Base-by-base conservation (phyloP, 352 stramenopile genomes). In the Globisporangium ultimum region DNA sequence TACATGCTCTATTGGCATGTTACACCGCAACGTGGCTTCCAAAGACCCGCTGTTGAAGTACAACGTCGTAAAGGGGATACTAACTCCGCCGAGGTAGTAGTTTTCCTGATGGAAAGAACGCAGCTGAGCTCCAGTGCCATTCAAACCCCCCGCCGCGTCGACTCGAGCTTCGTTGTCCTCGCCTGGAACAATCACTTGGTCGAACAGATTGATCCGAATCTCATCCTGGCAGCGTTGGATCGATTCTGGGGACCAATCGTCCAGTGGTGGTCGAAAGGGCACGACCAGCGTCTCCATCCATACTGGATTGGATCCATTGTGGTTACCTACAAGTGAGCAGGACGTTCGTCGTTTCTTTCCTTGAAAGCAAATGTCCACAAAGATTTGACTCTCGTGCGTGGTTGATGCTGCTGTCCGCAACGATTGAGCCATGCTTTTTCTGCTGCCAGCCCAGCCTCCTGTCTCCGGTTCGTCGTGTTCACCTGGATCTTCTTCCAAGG, bases 271-370 rank as follows among this genome's bases (percentile, higher is more conserved):
- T 34, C 74, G 74, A 63, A 98, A 97, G 15, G 95, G 87, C 40
- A 98, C 48, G 13, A 78, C 67, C 10, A 98, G 40, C 8, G 91
- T 97, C 67, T 98, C 84, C 72, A 98, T 97, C 93, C 93, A 98
- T 62, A 88, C 74, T 2, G 92, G 87, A 14, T 83, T 72, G 0
- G 69, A 67, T 14, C 60, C 63, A 48, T 49, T 62, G 52, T 20
- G 68, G 48, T 48, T 58, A 17, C 53, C 65, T 55, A 87, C 77
- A 14, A 67, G 58, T 10, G 72, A 61, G 53, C 70, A 76, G 20
- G 81, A 83, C 20, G 88, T 96, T 34, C 79, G 71, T 18, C 82
- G 72, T n/a, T 71, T 84, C 21, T 78, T 78, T 2, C 84, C 86
- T 52, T 97, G 87, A 53, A 97, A 97, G 18, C 56, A 75, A 18